Conservation (phyloP, 305 asterid genomes). For the Solanum aculeatissimum region DNA sequence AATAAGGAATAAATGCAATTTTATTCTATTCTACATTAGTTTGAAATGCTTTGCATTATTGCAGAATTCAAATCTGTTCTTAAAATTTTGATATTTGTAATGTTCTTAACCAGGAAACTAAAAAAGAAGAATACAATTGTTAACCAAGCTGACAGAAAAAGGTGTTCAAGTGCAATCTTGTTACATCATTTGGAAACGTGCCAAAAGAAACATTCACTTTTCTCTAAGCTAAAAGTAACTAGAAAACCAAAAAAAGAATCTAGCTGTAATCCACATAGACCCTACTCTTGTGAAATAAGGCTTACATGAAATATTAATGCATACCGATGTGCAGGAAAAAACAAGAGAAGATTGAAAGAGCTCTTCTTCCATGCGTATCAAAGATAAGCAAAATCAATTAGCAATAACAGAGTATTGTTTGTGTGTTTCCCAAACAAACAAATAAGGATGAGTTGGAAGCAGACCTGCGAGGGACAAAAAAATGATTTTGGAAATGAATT, state of each 20-base stretch:
- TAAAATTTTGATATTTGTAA: not conserved
- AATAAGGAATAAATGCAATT: not conserved
- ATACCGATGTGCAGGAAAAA: not conserved
- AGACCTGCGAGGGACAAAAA: conserved; percentile 82
- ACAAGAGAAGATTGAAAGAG: not conserved
- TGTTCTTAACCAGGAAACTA: not conserved
- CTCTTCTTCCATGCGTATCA: not conserved
- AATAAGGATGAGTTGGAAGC: conserved; percentile 9
- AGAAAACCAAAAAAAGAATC: not conserved
- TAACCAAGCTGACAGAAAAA: not conserved
- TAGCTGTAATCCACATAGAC: not conserved
- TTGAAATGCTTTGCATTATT: not conserved
- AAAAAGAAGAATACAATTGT: not conserved
- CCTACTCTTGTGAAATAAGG: not conserved
- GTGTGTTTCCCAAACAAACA: not conserved
- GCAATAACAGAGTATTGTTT: not conserved
- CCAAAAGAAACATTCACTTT: not conserved
- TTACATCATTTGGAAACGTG: not conserved
- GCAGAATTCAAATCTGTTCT: not conserved
- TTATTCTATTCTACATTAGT: not conserved
- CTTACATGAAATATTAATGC: not conserved
- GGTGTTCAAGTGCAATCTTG: not conserved
- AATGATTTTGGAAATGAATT: conserved; percentile 63
- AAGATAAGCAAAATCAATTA: not conserved
- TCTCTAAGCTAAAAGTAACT: not conserved